A percentile compares a stretch with the other conserved stretches of the same genome.
phyloP scores from a whole-genome alignment of 495 filamentous ascomycete species.

The Darksidea phi region DNA sequence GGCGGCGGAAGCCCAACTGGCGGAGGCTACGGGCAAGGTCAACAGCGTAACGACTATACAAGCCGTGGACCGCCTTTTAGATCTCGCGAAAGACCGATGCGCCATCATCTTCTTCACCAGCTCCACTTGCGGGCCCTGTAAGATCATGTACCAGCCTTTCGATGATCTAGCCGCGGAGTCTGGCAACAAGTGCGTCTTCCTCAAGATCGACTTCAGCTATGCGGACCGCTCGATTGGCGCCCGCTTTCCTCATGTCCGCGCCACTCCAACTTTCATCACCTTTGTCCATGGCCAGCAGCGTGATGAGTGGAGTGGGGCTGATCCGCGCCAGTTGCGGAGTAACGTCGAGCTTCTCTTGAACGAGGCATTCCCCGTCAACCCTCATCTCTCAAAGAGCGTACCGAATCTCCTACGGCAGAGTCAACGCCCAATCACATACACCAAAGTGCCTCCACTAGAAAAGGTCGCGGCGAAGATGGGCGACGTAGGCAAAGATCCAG shows the following conservation, averaged over 20 bases:
- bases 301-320: constrained; percentile 78
- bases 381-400: constrained; percentile 66
- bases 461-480: constrained; percentile 81
- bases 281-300: constrained; percentile 74
- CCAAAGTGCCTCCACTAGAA: constrained; percentile 76
- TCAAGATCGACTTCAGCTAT: constrained; percentile 77
- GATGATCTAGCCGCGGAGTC: constrained; percentile 75
- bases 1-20: not conserved
- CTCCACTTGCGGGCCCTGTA: constrained; percentile 82
- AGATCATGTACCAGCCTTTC: constrained; percentile 76
- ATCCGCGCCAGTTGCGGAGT: constrained; percentile 62
- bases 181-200: constrained; percentile 65
- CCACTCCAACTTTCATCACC: constrained; percentile 89
- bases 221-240: constrained; percentile 61
- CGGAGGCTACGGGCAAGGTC: constrained; percentile 44
- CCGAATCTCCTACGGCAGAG: constrained; percentile 64
- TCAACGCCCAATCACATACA: constrained; percentile 67
- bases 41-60: constrained; percentile 53
- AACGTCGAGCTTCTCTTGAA: constrained; percentile 72
- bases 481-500: constrained; percentile 49
- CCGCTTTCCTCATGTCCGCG: constrained; percentile 62
- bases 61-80: constrained; percentile 62
- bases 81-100: constrained; percentile 60
- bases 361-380: constrained; percentile 76
- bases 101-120: constrained; percentile 93